Evolutionary conservation across 257 asterid species (phyloP).

Genomic region (Solanum clarkiae): DNA sequence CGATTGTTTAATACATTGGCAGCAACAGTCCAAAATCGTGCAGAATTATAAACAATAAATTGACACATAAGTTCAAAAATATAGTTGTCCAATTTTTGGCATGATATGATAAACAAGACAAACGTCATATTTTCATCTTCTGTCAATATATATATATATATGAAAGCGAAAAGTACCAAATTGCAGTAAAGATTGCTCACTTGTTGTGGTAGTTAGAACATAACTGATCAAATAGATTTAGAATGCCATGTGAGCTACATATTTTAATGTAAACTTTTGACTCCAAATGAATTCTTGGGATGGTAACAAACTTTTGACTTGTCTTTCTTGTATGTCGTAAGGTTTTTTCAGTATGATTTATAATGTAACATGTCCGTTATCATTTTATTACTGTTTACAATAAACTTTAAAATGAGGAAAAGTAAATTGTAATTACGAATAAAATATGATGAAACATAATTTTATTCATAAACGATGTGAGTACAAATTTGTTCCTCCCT

Average conservation of each 20-base stretch:
- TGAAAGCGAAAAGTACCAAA: background rate
- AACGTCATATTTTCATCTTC: background rate
- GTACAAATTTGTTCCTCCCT: too few species aligned
- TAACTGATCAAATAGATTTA: background rate
- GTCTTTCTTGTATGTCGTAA: background rate
- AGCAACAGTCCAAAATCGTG: slow-evolving; percentile 11
- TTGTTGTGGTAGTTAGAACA: background rate
- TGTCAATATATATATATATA: background rate
- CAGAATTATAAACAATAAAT: background rate
- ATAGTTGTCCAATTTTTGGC: slow-evolving; percentile 37
- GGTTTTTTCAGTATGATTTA: too few species aligned
- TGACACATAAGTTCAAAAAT: background rate
- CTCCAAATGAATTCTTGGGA: background rate
- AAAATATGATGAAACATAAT: too few species aligned
- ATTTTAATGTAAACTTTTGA: background rate
- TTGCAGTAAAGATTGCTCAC: background rate
- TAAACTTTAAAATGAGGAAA: too few species aligned
- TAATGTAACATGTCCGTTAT: too few species aligned
- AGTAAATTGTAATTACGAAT: too few species aligned
- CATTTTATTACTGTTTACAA: too few species aligned
- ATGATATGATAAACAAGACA: background rate
- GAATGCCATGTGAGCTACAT: background rate
- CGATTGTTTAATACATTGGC: background rate
- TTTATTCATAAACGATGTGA: too few species aligned
- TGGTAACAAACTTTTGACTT: background rate